phyloP scores from a whole-genome alignment of 2,329 filamentous ascomycete species.

The Diaporthe citrichinensis region DNA sequence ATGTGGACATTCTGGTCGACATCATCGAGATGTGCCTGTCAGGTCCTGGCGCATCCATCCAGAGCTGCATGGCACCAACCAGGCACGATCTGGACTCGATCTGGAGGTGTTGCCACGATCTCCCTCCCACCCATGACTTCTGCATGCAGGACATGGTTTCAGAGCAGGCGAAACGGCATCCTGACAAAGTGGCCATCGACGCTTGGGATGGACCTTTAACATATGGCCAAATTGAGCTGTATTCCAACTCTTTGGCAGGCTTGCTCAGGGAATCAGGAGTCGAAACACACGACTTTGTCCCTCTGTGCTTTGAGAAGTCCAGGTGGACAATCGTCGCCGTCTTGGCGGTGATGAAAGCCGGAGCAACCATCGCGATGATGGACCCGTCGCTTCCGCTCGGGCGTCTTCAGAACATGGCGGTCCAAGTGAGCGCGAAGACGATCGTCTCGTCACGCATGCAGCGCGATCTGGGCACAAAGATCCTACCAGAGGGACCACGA shows the following conservation, averaged over 20 bases:
- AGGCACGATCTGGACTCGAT: constrained; percentile 51
- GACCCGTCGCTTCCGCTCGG: constrained; percentile 45
- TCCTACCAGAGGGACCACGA: constrained; percentile 21
- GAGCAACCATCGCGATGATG: constrained; percentile 50
- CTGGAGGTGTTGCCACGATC: constrained; percentile 62
- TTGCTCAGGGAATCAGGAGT: constrained; percentile 41
- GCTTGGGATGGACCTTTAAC: constrained; percentile 46
- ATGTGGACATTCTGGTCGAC: constrained; percentile 59
- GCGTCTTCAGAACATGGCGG: constrained; percentile 43
- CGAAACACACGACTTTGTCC: constrained; percentile 44
- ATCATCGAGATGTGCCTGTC: constrained; percentile 53
- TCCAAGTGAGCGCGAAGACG: constrained; percentile 44
- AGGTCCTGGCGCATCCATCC: constrained; percentile 48
- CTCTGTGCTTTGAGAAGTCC: constrained; percentile 50
- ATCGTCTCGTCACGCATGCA: constrained; percentile 44
- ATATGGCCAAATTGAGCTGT: constrained; percentile 43
- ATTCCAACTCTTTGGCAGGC: constrained; percentile 42
- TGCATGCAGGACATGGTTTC: constrained; percentile 64
- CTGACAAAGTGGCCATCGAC: constrained; percentile 51
- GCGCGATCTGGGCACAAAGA: constrained; percentile 24
- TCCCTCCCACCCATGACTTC: constrained; percentile 58
- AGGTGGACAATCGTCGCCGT: constrained; percentile 48
- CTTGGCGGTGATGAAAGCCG: constrained; percentile 50
- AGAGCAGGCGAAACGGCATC: constrained; percentile 51
- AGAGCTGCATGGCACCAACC: constrained; percentile 51